Base-by-base conservation (phyloP, 352 stramenopile species). In the Aphanomyces astaci region DNA sequence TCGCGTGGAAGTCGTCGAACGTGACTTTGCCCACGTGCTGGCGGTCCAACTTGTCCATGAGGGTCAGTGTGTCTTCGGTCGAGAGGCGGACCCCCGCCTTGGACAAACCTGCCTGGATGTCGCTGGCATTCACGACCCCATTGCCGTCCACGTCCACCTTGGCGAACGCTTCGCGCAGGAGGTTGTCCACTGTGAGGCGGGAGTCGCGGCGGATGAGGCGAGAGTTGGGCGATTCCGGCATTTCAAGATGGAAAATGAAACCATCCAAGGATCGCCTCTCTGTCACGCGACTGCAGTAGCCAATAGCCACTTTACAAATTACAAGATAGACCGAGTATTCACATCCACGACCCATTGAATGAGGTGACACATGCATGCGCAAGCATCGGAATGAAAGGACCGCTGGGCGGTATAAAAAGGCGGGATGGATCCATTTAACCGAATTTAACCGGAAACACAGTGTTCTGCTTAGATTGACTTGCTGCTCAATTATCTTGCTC, bases 31-130 rank as follows among this genome's bases (percentile, higher is more conserved):
- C 84, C 54, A 76, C 78, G 74, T 93, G 89, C 63, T 76, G 68
- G 22, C 77, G 81, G 56, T 93, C 84, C n/a, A 93, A 71, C 15
- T 77, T 76, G 31, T 77, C 65, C 82, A 93, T 91, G 59, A 93
- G 76, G 36, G 67, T 28, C 11, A 66, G 74, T 27, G 82, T 75
- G 56, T 93, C 80, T 1, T 89, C 80, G 0, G 78, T 62, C 33
- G 78, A 78, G 11, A 93, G 71, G 25, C 81, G 82, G 32, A 89
- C 77, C 63, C 84, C 84, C 25, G 84, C 82, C 31, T 72, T 75
- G 49, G 73, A 78, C 63, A 93, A 72, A 0, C 82, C 84, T 54
- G 78, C 79, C 46, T 91, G 81, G 75, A 93, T 90, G 70, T 93
- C 84, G 19, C 84, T 73, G 15, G 79, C 81, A 67, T 87, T 75